Evolutionary conservation across 768 basidiomycete species (phyloP).

Genomic region (Lenzites betulinus): DNA sequence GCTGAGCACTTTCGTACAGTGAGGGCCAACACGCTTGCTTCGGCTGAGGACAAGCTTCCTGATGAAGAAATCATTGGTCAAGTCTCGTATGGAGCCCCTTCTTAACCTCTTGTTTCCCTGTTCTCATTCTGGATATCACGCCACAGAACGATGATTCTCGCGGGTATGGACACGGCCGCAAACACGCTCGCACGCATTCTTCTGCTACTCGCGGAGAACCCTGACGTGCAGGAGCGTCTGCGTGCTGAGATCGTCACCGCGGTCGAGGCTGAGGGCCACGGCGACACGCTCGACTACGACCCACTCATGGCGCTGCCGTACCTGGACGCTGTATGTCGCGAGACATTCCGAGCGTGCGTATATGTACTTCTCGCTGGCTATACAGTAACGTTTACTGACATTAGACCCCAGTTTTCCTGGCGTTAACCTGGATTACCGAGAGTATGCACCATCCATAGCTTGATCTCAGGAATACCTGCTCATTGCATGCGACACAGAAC

Average conservation of each 20-base stretch:
- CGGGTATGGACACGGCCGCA: constrained; percentile 33
- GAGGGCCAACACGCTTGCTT: constrained; percentile 24
- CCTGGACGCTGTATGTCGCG: constrained; percentile 32
- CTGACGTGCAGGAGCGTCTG: constrained; percentile 30
- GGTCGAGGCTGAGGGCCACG: constrained; percentile 3
- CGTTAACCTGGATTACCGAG: constrained; percentile 8
- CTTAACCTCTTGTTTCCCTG: not conserved
- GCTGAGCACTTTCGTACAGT: constrained; percentile 24
- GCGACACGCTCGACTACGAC: constrained; percentile 29
- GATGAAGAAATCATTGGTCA: constrained; percentile 31
- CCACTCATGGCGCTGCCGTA: constrained; percentile 29
- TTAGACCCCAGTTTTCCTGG: not conserved
- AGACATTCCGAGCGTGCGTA: constrained; percentile 30
- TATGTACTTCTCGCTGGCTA: too few species aligned
- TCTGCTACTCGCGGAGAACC: constrained; percentile 28
- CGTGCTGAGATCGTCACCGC: constrained; percentile 29
- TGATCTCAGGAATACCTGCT: not conserved
- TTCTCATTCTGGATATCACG: not conserved
- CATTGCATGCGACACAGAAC: constrained; percentile 29
- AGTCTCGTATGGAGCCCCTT: constrained; percentile 24
- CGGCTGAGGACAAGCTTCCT: constrained; percentile 26
- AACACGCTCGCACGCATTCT: constrained; percentile 31
- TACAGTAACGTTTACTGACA: not conserved
- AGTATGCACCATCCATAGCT: not conserved
- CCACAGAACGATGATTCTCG: constrained; percentile 27